phyloP scores from a whole-genome alignment of 129 eudicot species.

The Helianthus annuus region HanXRQr2.0-SUNRISE NC_035449.2:189757657-189758156 shows the following conservation, averaged over 20 bases:
- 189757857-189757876: not conserved
- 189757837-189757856: not conserved
- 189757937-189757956: not conserved
- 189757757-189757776: not conserved
- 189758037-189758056: not conserved
- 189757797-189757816: constrained; percentile 1
- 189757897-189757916: not conserved
- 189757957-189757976: not conserved
- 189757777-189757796: constrained; percentile 5
- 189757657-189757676: not conserved
- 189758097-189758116: not conserved
- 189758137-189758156: not conserved
- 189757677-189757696: not conserved
- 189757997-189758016: not conserved
- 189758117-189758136: not conserved
- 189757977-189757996: not conserved
- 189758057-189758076: not conserved
- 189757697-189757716: too few species aligned
- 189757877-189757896: not conserved
- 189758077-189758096: not conserved
- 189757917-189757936: not conserved
- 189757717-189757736: constrained; percentile 10
- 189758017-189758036: not conserved
- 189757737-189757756: not conserved
- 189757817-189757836: not conserved